These are phyloP conservation scores for Paralagenidium karlingii DNA, from an alignment of 352 stramenopile genomes.

Conservation along the genomic window DNA sequence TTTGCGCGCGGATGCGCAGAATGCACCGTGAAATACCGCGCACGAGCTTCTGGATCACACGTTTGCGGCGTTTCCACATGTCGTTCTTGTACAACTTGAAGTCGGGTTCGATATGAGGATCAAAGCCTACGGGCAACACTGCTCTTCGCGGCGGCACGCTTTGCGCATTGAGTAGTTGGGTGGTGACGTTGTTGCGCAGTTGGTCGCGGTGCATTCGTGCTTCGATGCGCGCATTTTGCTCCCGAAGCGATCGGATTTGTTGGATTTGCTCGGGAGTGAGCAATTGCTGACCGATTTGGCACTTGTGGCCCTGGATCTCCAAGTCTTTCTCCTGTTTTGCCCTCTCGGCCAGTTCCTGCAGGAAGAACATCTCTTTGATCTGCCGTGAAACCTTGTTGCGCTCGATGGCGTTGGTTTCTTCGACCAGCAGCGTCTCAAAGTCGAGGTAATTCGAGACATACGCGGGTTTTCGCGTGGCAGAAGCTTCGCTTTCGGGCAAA, in stretches of 20 bases:
- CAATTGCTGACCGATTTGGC: slow-evolving; percentile 42
- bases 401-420: slow-evolving; percentile 30
- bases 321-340: slow-evolving; percentile 65
- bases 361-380: slow-evolving; percentile 72
- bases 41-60: slow-evolving; percentile 49
- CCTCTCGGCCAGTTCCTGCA: slow-evolving; percentile 65
- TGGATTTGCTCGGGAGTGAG: slow-evolving; percentile 32
- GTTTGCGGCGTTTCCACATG: slow-evolving; percentile 60
- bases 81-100: slow-evolving; percentile 86
- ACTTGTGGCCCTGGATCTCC: slow-evolving; percentile 73
- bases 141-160: slow-evolving; percentile 15
- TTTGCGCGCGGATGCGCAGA: slow-evolving; percentile 41
- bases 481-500: slow-evolving; percentile 6
- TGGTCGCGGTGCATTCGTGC: slow-evolving; percentile 22
- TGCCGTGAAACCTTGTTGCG: slow-evolving; percentile 28
- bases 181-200: slow-evolving; percentile 23
- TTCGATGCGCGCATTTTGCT: slow-evolving; percentile 15
- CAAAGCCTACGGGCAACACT: slow-evolving; percentile 27
- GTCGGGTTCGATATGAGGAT: slow-evolving; percentile 21
- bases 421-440: slow-evolving; percentile 35
- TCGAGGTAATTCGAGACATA: slow-evolving; percentile 1
- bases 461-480: slow-evolving; percentile 4
- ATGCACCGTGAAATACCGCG: slow-evolving; percentile 64
- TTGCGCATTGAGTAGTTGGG: slow-evolving; percentile 16
- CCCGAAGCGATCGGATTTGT: slow-evolving; percentile 33